phyloP scores from a whole-genome alignment of 495 filamentous ascomycete species.

The Lasiosphaeria ovina region DNA sequence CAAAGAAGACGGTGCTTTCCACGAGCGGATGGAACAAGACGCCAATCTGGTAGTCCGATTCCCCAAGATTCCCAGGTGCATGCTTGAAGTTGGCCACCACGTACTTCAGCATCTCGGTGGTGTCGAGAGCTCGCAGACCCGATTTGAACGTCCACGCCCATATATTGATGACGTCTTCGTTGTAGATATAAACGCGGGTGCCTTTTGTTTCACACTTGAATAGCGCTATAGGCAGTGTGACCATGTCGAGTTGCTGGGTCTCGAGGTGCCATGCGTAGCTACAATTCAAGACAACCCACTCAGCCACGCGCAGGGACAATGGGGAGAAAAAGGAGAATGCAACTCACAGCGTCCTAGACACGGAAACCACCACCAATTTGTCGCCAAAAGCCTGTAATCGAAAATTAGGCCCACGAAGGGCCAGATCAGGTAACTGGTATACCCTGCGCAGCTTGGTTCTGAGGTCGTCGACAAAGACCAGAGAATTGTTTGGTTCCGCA shows the following conservation, averaged over 20 bases:
- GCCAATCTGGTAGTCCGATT: background rate
- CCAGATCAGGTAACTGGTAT: conserved; percentile 18
- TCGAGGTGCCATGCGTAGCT: conserved; percentile 19
- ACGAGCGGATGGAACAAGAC: conserved; percentile 4
- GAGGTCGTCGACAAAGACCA: conserved; percentile 30
- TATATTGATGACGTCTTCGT: background rate
- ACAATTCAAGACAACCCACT: background rate
- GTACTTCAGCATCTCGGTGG: background rate
- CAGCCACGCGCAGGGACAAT: background rate
- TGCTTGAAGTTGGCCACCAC: no score
- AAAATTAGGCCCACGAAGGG: conserved; percentile 10
- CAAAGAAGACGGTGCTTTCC: background rate
- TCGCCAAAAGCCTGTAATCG: conserved; percentile 26
- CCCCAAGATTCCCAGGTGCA: no score
- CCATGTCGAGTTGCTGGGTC: conserved; percentile 1
- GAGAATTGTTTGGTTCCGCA: background rate
- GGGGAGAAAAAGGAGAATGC: background rate
- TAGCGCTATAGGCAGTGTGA: background rate
- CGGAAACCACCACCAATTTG: conserved; percentile 25
- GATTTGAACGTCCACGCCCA: conserved; percentile 11
- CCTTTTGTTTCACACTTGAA: background rate
- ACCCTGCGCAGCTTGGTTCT: conserved; percentile 27
- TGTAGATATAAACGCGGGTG: background rate
- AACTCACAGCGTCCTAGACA: conserved; percentile 27
- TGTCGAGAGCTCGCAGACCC: conserved; percentile 9